phyloP scores from a whole-genome alignment of 169 alveolate species.

The Haemoproteus tartakovskyi region DNA sequence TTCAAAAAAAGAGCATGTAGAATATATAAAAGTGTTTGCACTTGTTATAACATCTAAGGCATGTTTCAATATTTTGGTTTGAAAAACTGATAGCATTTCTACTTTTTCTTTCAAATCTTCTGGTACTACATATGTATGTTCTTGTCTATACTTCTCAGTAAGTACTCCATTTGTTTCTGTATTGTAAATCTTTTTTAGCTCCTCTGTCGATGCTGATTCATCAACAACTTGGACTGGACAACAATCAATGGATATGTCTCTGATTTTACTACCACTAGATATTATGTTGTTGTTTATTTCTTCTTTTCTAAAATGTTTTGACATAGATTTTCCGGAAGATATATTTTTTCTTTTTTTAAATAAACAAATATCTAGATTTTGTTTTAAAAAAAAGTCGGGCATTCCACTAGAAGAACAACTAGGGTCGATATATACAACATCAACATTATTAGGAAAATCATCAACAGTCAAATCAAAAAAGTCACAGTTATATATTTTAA shows the following conservation, averaged over 20 bases:
- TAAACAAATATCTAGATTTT: not conserved
- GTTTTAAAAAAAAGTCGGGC: slow-evolving; percentile 46
- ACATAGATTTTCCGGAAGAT: not conserved
- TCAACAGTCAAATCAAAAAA: slow-evolving; percentile 8
- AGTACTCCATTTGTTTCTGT: not conserved
- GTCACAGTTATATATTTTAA: slow-evolving; percentile 47
- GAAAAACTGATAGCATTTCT: slow-evolving; percentile 23
- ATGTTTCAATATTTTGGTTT: slow-evolving; percentile 33
- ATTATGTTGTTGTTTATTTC: not conserved
- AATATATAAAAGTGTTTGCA: slow-evolving; percentile 41
- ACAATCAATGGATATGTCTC: too few relatives aligned
- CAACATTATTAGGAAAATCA: slow-evolving; percentile 3
- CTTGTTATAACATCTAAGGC: slow-evolving; percentile 9
- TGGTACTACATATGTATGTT: slow-evolving; percentile 5
- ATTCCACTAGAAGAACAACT: slow-evolving; percentile 64
- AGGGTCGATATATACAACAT: slow-evolving; percentile 56
- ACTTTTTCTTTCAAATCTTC: slow-evolving; percentile 5
- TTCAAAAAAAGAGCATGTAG: slow-evolving; percentile 63
- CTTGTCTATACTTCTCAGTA: too few relatives aligned
- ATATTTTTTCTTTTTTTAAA: not conserved
- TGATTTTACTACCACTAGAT: not conserved
- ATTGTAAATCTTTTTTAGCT: too few relatives aligned
- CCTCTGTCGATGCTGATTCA: too few relatives aligned
- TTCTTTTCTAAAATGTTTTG: not conserved
- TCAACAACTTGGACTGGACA: too few relatives aligned